Conservation (phyloP, 768 basidiomycete genomes). For the Lyophyllum decastes region DNA sequence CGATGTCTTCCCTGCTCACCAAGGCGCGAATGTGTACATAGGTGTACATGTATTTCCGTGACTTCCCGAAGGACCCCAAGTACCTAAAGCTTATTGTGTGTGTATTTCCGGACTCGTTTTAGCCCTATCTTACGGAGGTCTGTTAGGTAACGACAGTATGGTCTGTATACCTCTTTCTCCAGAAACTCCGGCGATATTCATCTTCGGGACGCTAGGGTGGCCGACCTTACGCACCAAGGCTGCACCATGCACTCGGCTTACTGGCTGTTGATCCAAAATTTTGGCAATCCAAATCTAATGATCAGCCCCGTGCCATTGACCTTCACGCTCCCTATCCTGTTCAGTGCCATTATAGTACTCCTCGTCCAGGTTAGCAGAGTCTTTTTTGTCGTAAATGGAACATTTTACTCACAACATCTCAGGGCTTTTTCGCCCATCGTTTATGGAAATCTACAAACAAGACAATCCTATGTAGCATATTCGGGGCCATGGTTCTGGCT, state of each 20-base stretch:
- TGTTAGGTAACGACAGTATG: no score
- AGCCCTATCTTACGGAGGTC: no score
- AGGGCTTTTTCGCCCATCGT: not conserved
- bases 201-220: not conserved
- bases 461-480: no score
- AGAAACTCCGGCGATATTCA: not conserved
- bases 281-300: not conserved
- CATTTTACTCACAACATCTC: not conserved
- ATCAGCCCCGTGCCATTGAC: not conserved
- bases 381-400: not conserved
- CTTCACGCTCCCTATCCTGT: not conserved
- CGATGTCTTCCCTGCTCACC: not conserved
- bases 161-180: no score
- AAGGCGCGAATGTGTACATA: not conserved
- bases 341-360: not conserved
- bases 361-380: not conserved
- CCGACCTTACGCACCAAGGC: not conserved
- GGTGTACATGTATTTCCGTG: not conserved
- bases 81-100: not conserved
- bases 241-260: not conserved
- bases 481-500: no score
- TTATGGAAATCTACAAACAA: no score
- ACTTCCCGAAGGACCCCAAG: not conserved
- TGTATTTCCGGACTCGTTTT: no score
- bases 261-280: not conserved